Evolutionary conservation across 2,329 filamentous ascomycete genomes (phyloP).

Genomic region (Aureobasidium namibiae): DNA sequence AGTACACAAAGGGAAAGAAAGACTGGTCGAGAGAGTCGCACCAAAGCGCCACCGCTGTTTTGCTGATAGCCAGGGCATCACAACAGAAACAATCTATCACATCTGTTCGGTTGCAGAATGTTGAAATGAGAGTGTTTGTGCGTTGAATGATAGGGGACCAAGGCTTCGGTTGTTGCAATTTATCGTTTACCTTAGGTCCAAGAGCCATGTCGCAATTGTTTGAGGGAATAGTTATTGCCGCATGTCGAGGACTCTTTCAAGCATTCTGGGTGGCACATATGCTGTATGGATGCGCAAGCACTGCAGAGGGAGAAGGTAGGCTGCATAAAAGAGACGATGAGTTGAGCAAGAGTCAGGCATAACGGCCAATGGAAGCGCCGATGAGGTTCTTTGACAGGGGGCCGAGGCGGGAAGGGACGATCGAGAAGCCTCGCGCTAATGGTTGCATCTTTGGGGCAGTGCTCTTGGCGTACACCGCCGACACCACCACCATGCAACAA

Average conservation of each 20-base stretch:
- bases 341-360: neutral
- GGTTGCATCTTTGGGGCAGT: conserved; percentile 2
- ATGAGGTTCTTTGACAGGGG: conserved; percentile 7
- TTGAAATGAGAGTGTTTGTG: conserved; percentile 12
- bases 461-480: neutral
- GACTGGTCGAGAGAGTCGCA: neutral
- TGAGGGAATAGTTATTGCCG: neutral
- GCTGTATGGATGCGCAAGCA: neutral
- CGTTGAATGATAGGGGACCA: conserved; percentile 2
- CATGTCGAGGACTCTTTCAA: neutral
- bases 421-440: neutral
- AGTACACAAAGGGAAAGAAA: neutral
- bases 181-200: conserved; percentile 1
- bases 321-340: neutral
- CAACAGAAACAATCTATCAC: neutral
- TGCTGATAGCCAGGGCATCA: neutral
- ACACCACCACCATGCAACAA: neutral
- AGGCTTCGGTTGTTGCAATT: conserved; percentile 9
- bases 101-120: neutral
- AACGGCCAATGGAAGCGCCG: neutral
- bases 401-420: neutral
- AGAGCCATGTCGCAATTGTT: neutral
- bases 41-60: conserved; percentile 6
- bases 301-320: neutral
- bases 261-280: neutral